Base-by-base conservation (phyloP, 1,139 yeast genomes). In the Pichia sp. region DNA sequence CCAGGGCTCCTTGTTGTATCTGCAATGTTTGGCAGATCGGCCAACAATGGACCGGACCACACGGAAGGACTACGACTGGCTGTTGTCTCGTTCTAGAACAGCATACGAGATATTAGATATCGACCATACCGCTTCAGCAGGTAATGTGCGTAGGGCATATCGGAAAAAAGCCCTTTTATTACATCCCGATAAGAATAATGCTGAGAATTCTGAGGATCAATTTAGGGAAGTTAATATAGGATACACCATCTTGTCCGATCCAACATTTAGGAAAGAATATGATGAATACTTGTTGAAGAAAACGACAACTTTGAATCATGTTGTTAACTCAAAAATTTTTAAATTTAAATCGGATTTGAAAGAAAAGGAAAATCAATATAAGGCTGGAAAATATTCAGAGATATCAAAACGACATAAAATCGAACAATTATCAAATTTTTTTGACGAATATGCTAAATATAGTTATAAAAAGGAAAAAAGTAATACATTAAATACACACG, bases 111-210 rank as follows among this genome's bases (percentile, higher is more conserved):
- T 55, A 3, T 37, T 59, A 16, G 45, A 41, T 2, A 20, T 56
- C 24, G 37, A 41, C 3, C 23, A 11, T 9, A 25, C 57, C 6
- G 59, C 68, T 5, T 35, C 50, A 0, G 51, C 54, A 0, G 51
- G 53, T 5, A 60, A 65, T 3, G 40, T 59, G 8, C 45, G 55
- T 23, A 53, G 50, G 21, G 55, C 57, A 3, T 61, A 57, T 35
- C 46, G 62, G 20, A 46, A 42, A 30, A 50, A 51, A 34, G 64
- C 64, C 3, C 43, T 61, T 23, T 21, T 46, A 19, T 43, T 49
- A 2, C 64, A 61, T 53, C 81, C 81, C 1, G 81, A 76, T 56
- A 76, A 74, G 56, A 66, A 69, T 48, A 52, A 59, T 4, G 54
- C 65, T 4, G 62, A 63, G 1, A 43, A 50, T 38, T 57, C 62